These are phyloP conservation scores for Coemansia sp. DNA, from an alignment of 192 early-diverging fungal species.

Conservation along the genomic window DNA sequence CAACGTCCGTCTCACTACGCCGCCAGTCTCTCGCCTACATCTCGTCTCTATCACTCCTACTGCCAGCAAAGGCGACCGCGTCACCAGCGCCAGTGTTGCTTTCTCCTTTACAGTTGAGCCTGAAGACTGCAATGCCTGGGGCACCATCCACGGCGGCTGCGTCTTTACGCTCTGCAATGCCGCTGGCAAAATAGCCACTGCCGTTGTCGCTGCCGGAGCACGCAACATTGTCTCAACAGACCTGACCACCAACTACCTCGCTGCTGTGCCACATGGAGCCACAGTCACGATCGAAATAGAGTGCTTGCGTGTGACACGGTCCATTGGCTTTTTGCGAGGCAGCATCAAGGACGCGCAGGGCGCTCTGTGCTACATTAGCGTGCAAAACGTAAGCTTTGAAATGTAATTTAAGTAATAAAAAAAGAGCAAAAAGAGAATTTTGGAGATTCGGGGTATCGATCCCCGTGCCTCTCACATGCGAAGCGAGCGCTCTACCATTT, in stretches of 20 bases:
- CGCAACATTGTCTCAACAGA: slow-evolving; percentile 30
- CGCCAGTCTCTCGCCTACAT: slow-evolving; percentile 37
- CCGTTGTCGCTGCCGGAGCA: slow-evolving; percentile 33
- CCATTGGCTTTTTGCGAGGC: slow-evolving; percentile 35
- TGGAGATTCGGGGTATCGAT: slow-evolving; percentile 37
- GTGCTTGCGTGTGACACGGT: slow-evolving; percentile 43
- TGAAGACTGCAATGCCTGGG: slow-evolving; percentile 53
- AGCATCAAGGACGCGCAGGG: slow-evolving; percentile 26
- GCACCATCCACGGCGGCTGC: slow-evolving; percentile 54
- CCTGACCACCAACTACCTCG: slow-evolving; percentile 23
- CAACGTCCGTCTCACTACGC: slow-evolving; percentile 42
- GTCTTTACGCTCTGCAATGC: slow-evolving; percentile 49
- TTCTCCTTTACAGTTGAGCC: slow-evolving; percentile 35
- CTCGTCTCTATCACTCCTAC: slow-evolving; percentile 39
- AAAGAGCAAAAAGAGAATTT: slow-evolving; percentile 4
- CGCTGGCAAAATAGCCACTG: slow-evolving; percentile 52
- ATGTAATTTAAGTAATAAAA: not conserved
- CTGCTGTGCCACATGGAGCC: slow-evolving; percentile 17
- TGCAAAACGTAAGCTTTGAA: slow-evolving; percentile 41
- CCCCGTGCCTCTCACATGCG: too few relatives aligned
- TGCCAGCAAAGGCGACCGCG: slow-evolving; percentile 36
- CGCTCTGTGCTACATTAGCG: slow-evolving; percentile 31
- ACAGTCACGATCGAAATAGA: slow-evolving; percentile 34
- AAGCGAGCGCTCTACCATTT: too few relatives aligned
- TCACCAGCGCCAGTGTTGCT: slow-evolving; percentile 28